Evolutionary conservation across 2,329 filamentous ascomycete genomes (phyloP), one percentile per base, ranked within the genome.

Genomic region (Hypomyces perniciosus): DNA sequence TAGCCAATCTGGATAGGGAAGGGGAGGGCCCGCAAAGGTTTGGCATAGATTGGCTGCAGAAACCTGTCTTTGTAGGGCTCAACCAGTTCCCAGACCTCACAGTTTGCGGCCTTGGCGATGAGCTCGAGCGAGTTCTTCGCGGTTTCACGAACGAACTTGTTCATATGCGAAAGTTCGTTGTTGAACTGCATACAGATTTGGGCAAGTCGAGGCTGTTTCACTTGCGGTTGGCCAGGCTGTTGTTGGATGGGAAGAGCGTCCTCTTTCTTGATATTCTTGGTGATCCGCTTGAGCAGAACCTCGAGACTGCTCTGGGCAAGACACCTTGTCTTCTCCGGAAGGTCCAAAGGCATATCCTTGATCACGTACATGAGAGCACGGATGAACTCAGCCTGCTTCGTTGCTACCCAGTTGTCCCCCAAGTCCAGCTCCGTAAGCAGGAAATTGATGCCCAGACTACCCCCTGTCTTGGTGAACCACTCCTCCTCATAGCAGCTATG

Each of bases 401-500:
- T 80, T 20, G 82, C 77, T 33, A 99, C 76, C 90, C 93, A 99
- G 1, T 74, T 66, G 61, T 95, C 88, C 39, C 90, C 90, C 43
- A 99, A 77, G 48, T 92, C 84, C 50, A 97, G 75, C 59, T 92
- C 86, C 2, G 88, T 92, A 31, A 92, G 84, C 52, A 99, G 73
- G 51, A 95, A 85, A 62, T 88, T 86, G 61, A 99, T 96, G 50
- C 95, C 95, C 20, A 92, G 73, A 48, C 88, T 91, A 37, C 93
- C 93, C 44, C 92, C 93, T 35, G 90, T 88, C 70, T 99, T 99
- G 47, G 91, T 91, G 64, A 96, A 99, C 93, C 95, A 99, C 62
- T 99, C 93, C 66, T 99, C 92, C 61, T 93, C 90, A 61, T 96
- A 91, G 66, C 93, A 99, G 57, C 89, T 90, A 65, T 99, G 93